Evolutionary conservation across 2,329 filamentous ascomycete species (phyloP), one percentile per base, ranked within the genome.

Genomic region (Bipolaris bicolor): DNA sequence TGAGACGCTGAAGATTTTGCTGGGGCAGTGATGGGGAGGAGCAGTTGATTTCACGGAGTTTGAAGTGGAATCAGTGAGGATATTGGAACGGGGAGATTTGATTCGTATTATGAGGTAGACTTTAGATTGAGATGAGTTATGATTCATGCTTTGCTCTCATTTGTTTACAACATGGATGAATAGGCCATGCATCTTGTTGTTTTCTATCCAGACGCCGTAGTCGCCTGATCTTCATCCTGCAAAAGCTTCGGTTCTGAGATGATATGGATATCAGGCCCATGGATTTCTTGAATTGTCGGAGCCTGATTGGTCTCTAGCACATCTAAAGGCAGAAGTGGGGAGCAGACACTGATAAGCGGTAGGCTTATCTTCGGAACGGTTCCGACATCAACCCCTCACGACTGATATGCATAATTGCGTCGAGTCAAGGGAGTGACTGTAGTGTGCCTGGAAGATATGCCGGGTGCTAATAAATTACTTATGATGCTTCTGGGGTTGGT

Each of bases 1-100:
- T 5, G 86, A 91, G 69, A 88, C 88, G 1, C 72, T 96, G 69
- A 93, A 93, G 79, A 79, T 83, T 53, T 68, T 92, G 61, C 71
- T 90, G 33, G 65, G 67, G 18, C 58, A 70, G 65, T 57, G 52
- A 33, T 1, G 15, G 29, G 20, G 11, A 33, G 11, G 20, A 39
- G n/a, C n/a, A n/a, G 5, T 13, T 3, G 24, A 22, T 3, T 26
- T 26, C n/a, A 22, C 15, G 13, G 9, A 4, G 10, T 31, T 31
- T 7, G 10, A 24, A 26, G 10, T 31, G 29, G 29, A 13, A 31
- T 31, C 29, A 31, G 10, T 31, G 3, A 13, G 29, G 7, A 31
- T 11, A 31, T 31, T 1, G 29, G 10, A 31, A 29, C 10, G 10
- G 10, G 7, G 10, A 13, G 3, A 11, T 31, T 31, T 31, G 10